Evolutionary conservation across 208 protist genomes (phyloP).

Genomic region (Trichomonas vaginalis): DNA sequence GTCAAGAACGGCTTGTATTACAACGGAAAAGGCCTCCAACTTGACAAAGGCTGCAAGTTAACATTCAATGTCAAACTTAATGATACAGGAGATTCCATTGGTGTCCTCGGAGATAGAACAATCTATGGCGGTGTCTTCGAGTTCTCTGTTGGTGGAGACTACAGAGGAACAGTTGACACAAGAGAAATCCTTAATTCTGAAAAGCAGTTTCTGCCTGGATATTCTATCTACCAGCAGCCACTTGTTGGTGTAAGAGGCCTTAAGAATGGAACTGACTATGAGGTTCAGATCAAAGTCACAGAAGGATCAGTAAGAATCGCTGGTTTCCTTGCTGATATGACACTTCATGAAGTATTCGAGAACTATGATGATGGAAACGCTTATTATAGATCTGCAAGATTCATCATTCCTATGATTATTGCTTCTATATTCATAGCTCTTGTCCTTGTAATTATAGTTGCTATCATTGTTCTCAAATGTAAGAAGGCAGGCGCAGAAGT

Average conservation of each 20-base stretch:
- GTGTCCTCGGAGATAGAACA: background rate
- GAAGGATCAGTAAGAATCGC: background rate
- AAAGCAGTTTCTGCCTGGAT: background rate
- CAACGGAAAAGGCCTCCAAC: background rate
- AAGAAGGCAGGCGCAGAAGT: too few relatives aligned
- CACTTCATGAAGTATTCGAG: background rate
- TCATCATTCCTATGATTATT: too few relatives aligned
- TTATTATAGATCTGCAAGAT: too few relatives aligned
- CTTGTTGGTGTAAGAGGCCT: background rate
- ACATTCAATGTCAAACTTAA: background rate
- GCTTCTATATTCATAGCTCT: too few relatives aligned
- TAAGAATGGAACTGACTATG: background rate
- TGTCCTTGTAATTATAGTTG: too few relatives aligned
- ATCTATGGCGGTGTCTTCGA: background rate
- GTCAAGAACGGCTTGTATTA: background rate
- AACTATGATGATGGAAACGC: too few relatives aligned
- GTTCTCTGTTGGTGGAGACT: background rate
- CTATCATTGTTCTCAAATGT: too few relatives aligned
- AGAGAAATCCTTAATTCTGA: background rate
- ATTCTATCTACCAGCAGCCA: background rate
- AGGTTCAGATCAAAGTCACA: background rate
- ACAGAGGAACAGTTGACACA: background rate
- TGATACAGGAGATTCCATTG: background rate
- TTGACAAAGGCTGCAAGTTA: background rate
- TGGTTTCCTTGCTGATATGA: background rate